Evolutionary conservation across 768 basidiomycete species (phyloP), one percentile per base, ranked within the genome.

Genomic region (Tricholoma flavovirens): DNA sequence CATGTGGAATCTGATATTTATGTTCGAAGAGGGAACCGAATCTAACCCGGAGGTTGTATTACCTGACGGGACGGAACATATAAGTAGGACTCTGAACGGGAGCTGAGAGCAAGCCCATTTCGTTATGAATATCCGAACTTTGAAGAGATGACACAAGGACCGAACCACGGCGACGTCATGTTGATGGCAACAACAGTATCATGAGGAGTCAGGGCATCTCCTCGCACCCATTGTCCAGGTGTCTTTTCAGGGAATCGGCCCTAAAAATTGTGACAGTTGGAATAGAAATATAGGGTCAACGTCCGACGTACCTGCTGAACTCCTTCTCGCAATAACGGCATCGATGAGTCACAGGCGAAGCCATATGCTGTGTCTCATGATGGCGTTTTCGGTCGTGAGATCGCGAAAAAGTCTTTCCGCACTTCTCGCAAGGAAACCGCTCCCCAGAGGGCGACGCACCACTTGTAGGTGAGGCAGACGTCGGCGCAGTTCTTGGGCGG

Each of bases 331-430:
- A 91, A 67, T 76, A 84, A 24, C 78, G 79, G 71, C 90, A 91
- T 51, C 77, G 79, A 67, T 91, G 88, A 61, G 82, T 72, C 56
- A 83, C 76, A 19, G 87, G 84, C 12, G 78, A 75, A 33, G 83
- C 66, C 43, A 83, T 76, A 63, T 90, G 88, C 62, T 88, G 85
- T 14, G 85, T 88, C 69, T 90, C 88, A 61, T 82, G 81, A 71
- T 92, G 89, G 59, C 89, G 81, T 71, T 90, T 88, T 60, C 87
- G 81, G 71, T 92, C 89, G 69, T 90, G 88, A 56, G 85, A 78
- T 59, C 89, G 82, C 32, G 87, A 88, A 68, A 91, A 91, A 22
- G 87, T 86, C 70, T 87, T 86, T 52, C 84, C 83, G 68, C 89
- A 91, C 60, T 81, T 79, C 56, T 86, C 82, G 72, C 89, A 91